Evolutionary conservation across 306 rosid genomes (phyloP).

Genomic region (Cotoneaster glaucophyllus): DNA sequence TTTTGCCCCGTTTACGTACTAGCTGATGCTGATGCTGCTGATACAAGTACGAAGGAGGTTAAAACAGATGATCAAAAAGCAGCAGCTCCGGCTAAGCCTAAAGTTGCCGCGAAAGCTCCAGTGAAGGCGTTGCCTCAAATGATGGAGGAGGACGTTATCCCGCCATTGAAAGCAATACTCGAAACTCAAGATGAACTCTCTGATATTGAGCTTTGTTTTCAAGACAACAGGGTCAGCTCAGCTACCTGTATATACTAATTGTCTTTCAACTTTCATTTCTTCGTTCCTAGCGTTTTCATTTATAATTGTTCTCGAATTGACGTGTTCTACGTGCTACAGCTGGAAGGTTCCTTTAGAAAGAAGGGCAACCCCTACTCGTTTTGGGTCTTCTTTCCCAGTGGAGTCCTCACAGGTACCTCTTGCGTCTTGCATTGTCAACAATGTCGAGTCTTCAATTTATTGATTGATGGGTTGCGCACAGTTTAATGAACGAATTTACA

Average conservation of each 20-base stretch:
- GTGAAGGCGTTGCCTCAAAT: slow-evolving; percentile 65
- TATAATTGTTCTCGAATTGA: too few species aligned
- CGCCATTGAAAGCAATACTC: slow-evolving; percentile 60
- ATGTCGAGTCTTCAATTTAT: background rate
- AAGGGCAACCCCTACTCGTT: slow-evolving; percentile 56
- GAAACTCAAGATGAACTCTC: slow-evolving; percentile 66
- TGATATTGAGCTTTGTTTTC: slow-evolving; percentile 53
- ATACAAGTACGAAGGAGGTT: slow-evolving; percentile 31
- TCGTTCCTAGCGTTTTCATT: background rate
- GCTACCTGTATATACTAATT: background rate
- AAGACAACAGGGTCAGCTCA: slow-evolving; percentile 64
- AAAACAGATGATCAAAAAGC: slow-evolving; percentile 36
- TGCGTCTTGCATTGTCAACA: background rate
- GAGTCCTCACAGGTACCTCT: slow-evolving; percentile 52
- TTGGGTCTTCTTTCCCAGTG: slow-evolving; percentile 90
- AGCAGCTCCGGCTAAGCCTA: slow-evolving; percentile 53
- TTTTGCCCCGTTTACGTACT: slow-evolving; percentile 5
- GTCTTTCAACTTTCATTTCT: background rate
- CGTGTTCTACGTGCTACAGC: slow-evolving; percentile 22
- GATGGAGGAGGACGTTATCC: slow-evolving; percentile 94
- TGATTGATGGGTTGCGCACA: background rate
- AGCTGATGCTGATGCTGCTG: slow-evolving; percentile 44
- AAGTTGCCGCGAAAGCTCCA: slow-evolving; percentile 66
- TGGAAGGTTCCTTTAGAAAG: slow-evolving; percentile 78
- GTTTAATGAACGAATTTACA: background rate